Evolutionary conservation across 768 basidiomycete genomes (phyloP), one percentile per base, ranked within the genome.

Genomic region (Clavaria fumosa): DNA sequence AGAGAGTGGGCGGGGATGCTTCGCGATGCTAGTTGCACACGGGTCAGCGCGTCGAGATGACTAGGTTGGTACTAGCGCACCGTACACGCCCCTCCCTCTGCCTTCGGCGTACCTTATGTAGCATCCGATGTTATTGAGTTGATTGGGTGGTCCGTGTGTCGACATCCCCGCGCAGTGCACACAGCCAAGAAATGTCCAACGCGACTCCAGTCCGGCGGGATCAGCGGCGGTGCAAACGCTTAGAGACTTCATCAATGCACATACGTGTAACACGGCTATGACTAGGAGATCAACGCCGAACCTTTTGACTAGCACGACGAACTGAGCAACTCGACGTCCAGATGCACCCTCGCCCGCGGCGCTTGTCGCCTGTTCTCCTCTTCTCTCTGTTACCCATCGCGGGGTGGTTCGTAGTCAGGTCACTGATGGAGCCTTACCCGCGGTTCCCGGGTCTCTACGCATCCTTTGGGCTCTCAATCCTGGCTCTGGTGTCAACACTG

Each of bases 391-490:
- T 77, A 21, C 83, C 84, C 14, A 53, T 82, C 34, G 80, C 76
- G 1, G 51, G 61, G 2, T 85, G 81, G 78, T 77, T 85, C 50
- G 62, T 86, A 23, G 46, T 77, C 0, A 65, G 83, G 19, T 81
- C 83, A 0, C 62, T 85, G 3, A 57, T 85, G 4, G 72, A 76
- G 41, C 81, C 81, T 0, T 50, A 67, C 0, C 81, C 81, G 1
- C 64, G 72, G 2, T 59, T 86, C 9, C 81, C 81, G 2, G 74
- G 74, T 0, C 59, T 96, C 15, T 78, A 83, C 50, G 74, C 73
- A 1, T 84, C 79, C 10, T 46, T 89, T 34, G 90, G 91, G 0
- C 78, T 93, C 57, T 78, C 85, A 1, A 56, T 93, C 34, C 65
- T 89, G 43, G 86, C 90, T 0, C 78, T 93, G 40, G 51, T 86